Conservation (phyloP, 352 stramenopile species). For the Aphanomyces stellatus region DNA sequence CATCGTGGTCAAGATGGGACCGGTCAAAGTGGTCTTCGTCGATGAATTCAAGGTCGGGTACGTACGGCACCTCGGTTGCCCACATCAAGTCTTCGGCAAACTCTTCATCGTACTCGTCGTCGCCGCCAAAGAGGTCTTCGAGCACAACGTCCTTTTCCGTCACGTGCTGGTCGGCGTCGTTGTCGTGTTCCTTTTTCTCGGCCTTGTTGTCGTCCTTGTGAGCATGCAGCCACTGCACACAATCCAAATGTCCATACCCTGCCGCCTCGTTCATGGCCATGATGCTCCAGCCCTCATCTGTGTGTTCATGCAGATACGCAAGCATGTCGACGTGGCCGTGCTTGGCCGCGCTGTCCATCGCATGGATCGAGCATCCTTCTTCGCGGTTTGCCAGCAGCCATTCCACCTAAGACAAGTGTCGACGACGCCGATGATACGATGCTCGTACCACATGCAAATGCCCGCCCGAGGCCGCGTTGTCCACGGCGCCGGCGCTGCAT, state of each 20-base stretch:
- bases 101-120: constrained; percentile 15
- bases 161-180: not conserved
- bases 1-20: constrained; percentile 13
- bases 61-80: constrained; percentile 10
- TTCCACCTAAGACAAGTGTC: not conserved
- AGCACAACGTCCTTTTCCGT: not conserved
- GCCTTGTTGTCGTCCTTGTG: constrained; percentile 21
- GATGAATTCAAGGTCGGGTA: constrained; percentile 17
- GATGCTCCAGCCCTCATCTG: constrained; percentile 23
- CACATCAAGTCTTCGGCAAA: constrained; percentile 12
- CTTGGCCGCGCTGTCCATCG: constrained; percentile 22
- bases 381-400: constrained; percentile 11
- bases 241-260: constrained; percentile 19
- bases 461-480: constrained; percentile 16
- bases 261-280: constrained; percentile 21
- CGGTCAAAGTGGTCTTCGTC: constrained; percentile 20
- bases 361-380: constrained; percentile 17
- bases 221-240: constrained; percentile 22
- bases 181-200: constrained; percentile 2
- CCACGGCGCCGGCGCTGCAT: constrained; percentile 12
- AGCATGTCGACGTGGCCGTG: constrained; percentile 20
- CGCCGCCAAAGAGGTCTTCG: constrained; percentile 18
- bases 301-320: constrained; percentile 23
- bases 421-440: not conserved
- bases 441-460: constrained; percentile 1